These are phyloP conservation scores for Usnea hakonensis DNA, from an alignment of 495 filamentous ascomycete species.

Conservation along the genomic window DNA sequence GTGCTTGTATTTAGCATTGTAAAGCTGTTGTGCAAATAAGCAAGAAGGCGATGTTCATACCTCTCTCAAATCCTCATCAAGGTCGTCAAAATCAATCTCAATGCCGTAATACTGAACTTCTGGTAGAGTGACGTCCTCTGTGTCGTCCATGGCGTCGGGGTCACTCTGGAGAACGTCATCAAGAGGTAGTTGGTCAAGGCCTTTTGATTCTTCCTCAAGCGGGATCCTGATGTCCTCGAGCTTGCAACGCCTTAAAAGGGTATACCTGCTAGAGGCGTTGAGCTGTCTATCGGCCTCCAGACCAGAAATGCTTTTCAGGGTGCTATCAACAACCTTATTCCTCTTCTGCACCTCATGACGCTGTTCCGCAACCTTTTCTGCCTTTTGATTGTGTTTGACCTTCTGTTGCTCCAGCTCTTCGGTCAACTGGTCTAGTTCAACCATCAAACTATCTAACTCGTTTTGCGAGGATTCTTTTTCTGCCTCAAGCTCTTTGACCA, in stretches of 20 bases:
- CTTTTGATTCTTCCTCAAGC: slow-evolving; percentile 60
- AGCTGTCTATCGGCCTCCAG: slow-evolving; percentile 78
- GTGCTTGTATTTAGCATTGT: slow-evolving; percentile 25
- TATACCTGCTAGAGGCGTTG: slow-evolving; percentile 73
- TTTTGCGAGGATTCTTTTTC: slow-evolving; percentile 70
- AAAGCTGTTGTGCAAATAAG: neutral
- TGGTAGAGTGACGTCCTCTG: slow-evolving; percentile 41
- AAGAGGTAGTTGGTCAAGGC: slow-evolving; percentile 76
- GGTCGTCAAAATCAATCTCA: slow-evolving; percentile 75
- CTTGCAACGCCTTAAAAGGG: slow-evolving; percentile 78
- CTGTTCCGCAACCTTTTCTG: slow-evolving; percentile 70
- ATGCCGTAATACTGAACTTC: slow-evolving; percentile 84
- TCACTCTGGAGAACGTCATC: slow-evolving; percentile 67
- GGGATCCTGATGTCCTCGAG: slow-evolving; percentile 88
- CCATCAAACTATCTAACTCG: slow-evolving; percentile 60
- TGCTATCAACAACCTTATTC: slow-evolving; percentile 71
- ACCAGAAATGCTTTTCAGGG: slow-evolving; percentile 64
- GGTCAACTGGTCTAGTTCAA: slow-evolving; percentile 67
- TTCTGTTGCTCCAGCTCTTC: slow-evolving; percentile 63
- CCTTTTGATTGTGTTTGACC: slow-evolving; percentile 55
- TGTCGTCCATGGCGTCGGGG: slow-evolving; percentile 75
- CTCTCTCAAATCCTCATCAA: slow-evolving; percentile 78
- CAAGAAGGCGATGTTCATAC: slow-evolving; percentile 38
- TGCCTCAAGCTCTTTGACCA: slow-evolving; percentile 60
- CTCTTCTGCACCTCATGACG: slow-evolving; percentile 78